phyloP scores from a whole-genome alignment of 148 eudicot genomes.

The Silene uniflora region DNA sequence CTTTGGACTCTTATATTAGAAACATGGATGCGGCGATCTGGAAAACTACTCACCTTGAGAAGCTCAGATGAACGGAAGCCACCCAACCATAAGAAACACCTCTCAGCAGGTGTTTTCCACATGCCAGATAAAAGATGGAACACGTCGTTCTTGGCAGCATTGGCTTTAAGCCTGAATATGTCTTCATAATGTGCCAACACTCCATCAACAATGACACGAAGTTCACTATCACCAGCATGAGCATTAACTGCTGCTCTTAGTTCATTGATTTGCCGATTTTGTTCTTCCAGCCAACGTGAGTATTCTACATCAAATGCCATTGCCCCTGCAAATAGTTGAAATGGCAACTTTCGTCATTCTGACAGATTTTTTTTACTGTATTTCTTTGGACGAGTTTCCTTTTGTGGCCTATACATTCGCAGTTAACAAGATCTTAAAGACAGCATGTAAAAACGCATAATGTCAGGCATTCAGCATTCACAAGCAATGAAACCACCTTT shows the following conservation, averaged over 20 bases:
- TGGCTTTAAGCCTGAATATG: constrained; percentile 41
- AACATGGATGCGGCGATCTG: background rate
- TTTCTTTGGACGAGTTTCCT: background rate
- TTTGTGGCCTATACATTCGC: background rate
- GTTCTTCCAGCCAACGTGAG: constrained; percentile 58
- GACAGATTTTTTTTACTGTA: background rate
- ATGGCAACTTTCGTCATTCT: constrained; percentile 4
- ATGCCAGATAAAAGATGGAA: constrained; percentile 57
- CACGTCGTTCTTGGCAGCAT: constrained; percentile 56
- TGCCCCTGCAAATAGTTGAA: constrained; percentile 36
- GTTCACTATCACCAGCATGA: constrained; percentile 52
- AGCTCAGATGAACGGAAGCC: constrained; percentile 63
- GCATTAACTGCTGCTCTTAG: constrained; percentile 52
- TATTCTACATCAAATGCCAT: constrained; percentile 59
- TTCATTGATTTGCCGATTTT: constrained; percentile 46
- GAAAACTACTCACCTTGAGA: constrained; percentile 36
- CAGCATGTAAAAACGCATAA: background rate
- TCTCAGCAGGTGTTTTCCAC: constrained; percentile 64
- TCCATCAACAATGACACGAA: constrained; percentile 48
- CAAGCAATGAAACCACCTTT: background rate
- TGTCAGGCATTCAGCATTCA: background rate
- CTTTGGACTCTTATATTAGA: background rate
- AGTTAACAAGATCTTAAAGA: background rate
- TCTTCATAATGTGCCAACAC: constrained; percentile 49
- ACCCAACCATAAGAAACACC: constrained; percentile 56